Percentiles rank a stretch among this genome's conserved stretches.
Evolutionary conservation across 2,329 filamentous ascomycete species (phyloP).

Genomic region (Anisogramma anomala): DNA sequence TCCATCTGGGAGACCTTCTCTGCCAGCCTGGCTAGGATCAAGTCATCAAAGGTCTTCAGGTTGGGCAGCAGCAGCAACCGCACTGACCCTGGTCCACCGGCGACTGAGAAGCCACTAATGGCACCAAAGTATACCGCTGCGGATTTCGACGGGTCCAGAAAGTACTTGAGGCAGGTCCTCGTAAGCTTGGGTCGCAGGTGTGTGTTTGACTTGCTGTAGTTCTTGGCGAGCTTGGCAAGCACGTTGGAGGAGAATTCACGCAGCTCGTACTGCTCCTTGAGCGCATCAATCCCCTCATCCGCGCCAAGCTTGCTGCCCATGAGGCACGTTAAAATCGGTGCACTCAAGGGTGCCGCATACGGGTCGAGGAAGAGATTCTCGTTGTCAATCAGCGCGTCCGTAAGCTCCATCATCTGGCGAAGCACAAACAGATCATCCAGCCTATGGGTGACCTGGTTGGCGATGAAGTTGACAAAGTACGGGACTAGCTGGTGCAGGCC

Average conservation of each 20-base stretch:
- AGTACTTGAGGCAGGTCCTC: conserved; percentile 83
- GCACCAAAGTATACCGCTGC: conserved; percentile 82
- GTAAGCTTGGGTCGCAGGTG: conserved; percentile 80
- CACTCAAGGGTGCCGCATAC: conserved; percentile 57
- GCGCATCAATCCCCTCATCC: conserved; percentile 38
- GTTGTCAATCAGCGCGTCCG: conserved; percentile 74
- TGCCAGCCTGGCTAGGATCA: conserved; percentile 41
- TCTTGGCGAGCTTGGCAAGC: conserved; percentile 64
- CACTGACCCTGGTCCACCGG: conserved; percentile 55
- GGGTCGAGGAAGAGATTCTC: conserved; percentile 61
- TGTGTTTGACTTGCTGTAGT: conserved; percentile 70
- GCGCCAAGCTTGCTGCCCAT: conserved; percentile 69
- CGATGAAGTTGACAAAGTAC: conserved; percentile 92
- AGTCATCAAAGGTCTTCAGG: conserved; percentile 41
- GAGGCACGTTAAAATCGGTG: conserved; percentile 82
- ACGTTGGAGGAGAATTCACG: conserved; percentile 77
- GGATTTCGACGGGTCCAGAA: conserved; percentile 76
- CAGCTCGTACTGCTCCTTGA: conserved; percentile 61
- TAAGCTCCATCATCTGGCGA: conserved; percentile 84
- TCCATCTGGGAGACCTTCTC: conserved; percentile 34
- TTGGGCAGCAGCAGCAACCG: conserved; percentile 45
- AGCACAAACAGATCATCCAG: conserved; percentile 83
- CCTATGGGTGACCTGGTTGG: conserved; percentile 89
- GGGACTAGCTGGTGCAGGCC: conserved; percentile 91
- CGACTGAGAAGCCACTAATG: conserved; percentile 64